Percentiles rank a stretch among this genome's conserved stretches.
Conservation (phyloP, 1,284 basidiomycete genomes). For the Ustilago bromivora region DNA sequence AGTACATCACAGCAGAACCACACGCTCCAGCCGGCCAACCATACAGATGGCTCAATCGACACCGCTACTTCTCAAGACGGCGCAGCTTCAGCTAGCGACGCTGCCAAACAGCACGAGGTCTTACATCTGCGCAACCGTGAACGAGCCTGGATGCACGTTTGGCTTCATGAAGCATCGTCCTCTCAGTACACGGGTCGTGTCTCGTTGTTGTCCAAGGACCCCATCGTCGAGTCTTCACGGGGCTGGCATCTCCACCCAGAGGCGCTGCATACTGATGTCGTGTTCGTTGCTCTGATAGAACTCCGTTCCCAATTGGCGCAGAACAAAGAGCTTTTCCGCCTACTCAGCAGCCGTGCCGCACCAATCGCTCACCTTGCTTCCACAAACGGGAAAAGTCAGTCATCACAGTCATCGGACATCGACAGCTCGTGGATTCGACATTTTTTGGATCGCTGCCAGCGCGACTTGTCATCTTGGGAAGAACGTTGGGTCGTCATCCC, state of each 20-base stretch:
- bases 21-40: background rate
- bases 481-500: constrained; percentile 40
- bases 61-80: background rate
- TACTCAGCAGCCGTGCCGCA: constrained; percentile 28
- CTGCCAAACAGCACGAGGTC: constrained; percentile 14
- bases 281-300: constrained; percentile 49
- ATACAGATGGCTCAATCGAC: background rate
- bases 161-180: constrained; percentile 48
- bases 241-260: constrained; percentile 47
- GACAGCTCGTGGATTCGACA: constrained; percentile 36
- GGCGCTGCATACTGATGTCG: constrained; percentile 39
- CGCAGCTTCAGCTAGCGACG: background rate
- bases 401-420: background rate
- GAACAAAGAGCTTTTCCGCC: constrained; percentile 45
- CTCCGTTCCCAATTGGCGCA: constrained; percentile 36
- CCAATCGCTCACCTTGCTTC: background rate
- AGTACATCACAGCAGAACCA: constrained; percentile 26
- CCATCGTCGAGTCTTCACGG: constrained; percentile 36
- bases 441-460: constrained; percentile 38
- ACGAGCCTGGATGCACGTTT: constrained; percentile 50
- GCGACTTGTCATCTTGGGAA: constrained; percentile 44
- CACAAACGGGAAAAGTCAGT: background rate
- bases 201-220: constrained; percentile 42
- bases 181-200: constrained; percentile 46
- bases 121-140: constrained; percentile 37